Conservation (phyloP, 2,329 filamentous ascomycete species). For the Fusarium verticillioides region DNA sequence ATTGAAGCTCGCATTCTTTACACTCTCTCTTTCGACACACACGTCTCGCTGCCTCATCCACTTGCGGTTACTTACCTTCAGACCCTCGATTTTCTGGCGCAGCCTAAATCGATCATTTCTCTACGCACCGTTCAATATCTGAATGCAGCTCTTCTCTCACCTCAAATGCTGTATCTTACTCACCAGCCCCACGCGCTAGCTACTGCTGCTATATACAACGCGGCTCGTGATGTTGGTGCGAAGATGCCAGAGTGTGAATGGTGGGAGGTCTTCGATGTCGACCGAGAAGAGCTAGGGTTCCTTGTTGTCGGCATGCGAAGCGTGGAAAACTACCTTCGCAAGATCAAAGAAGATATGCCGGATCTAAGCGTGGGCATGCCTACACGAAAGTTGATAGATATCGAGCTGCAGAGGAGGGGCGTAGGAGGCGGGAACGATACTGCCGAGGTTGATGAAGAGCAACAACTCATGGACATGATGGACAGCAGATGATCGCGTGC, state of each 20-base stretch:
- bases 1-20: slow-evolving; percentile 82
- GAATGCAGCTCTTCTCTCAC: slow-evolving; percentile 87
- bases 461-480: slow-evolving; percentile 56
- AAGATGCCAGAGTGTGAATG: slow-evolving; percentile 87
- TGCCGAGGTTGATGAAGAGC: slow-evolving; percentile 53
- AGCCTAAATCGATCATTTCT: slow-evolving; percentile 64
- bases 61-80: slow-evolving; percentile 94
- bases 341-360: slow-evolving; percentile 68
- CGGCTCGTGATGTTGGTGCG: slow-evolving; percentile 78
- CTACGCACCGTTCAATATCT: slow-evolving; percentile 78
- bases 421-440: slow-evolving; percentile 46
- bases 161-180: slow-evolving; percentile 89
- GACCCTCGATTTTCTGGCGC: slow-evolving; percentile 76
- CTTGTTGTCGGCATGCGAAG: slow-evolving; percentile 88
- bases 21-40: slow-evolving; percentile 82
- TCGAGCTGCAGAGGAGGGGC: slow-evolving; percentile 67
- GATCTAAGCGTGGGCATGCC: slow-evolving; percentile 62
- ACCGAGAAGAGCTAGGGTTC: slow-evolving; percentile 93
- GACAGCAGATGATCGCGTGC: slow-evolving; percentile 44
- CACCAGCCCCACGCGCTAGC: slow-evolving; percentile 90
- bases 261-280: slow-evolving; percentile 99
- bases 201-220: slow-evolving; percentile 90
- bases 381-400: slow-evolving; percentile 66
- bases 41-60: slow-evolving; percentile 86
- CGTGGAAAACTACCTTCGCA: slow-evolving; percentile 74